These are phyloP conservation scores for Dipodascus albidus DNA, from an alignment of 805 yeast species.

Conservation along the genomic window DNA sequence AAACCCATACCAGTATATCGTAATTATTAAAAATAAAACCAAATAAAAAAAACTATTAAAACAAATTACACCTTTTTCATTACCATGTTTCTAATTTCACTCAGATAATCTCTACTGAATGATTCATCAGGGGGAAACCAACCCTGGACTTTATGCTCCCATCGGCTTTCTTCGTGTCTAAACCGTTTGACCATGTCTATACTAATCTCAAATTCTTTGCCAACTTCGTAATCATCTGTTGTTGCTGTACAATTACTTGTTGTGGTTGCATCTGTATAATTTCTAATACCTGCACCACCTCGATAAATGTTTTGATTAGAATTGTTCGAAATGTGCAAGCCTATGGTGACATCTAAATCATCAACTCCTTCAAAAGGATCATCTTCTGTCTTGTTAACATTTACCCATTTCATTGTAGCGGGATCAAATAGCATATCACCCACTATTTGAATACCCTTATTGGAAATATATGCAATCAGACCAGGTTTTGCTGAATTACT, in stretches of 20 bases:
- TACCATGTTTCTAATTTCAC: constrained; percentile 25
- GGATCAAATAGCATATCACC: constrained; percentile 53
- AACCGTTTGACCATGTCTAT: constrained; percentile 18
- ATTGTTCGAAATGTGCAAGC: not conserved
- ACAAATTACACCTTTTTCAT: constrained; percentile 12
- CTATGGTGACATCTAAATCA: constrained; percentile 26
- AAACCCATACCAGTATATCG: not conserved
- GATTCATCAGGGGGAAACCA: constrained; percentile 22
- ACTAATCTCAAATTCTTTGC: constrained; percentile 24
- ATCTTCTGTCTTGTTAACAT: constrained; percentile 24
- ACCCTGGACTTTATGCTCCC: constrained; percentile 23
- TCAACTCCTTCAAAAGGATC: constrained; percentile 40
- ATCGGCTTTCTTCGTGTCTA: constrained; percentile 25
- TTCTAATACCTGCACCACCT: not conserved
- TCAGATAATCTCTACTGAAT: constrained; percentile 18
- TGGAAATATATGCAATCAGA: constrained; percentile 25
- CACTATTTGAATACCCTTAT: constrained; percentile 32
- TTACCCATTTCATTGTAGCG: constrained; percentile 48
- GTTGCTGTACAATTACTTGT: constrained; percentile 2
- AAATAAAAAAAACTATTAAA: too few relatives aligned
- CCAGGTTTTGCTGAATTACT: constrained; percentile 20
- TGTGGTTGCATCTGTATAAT: not conserved
- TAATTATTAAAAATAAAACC: not conserved
- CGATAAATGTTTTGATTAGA: not conserved
- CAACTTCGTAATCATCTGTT: constrained; percentile 19